Percentiles rank a stretch among this genome's conserved stretches.
phyloP scores from a whole-genome alignment of 495 filamentous ascomycete species.

The Aspergillus cavernicola region DNA sequence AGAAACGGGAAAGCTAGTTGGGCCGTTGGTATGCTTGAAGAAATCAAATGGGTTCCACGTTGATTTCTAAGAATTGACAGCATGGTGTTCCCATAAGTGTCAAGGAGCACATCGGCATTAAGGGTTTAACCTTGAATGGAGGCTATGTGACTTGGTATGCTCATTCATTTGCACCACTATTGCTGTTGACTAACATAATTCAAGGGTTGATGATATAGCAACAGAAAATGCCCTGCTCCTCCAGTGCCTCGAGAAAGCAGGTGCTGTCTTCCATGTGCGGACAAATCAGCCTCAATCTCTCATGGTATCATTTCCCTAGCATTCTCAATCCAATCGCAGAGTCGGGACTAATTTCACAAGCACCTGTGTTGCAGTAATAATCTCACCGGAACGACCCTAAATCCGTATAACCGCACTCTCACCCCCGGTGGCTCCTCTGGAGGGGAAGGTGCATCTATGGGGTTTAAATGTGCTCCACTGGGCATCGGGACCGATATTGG shows the following conservation, averaged over 20 bases:
- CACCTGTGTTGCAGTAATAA: slow-evolving; percentile 54
- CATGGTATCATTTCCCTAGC: slow-evolving; percentile 26
- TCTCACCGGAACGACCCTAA: slow-evolving; percentile 59
- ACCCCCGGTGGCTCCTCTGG: slow-evolving; percentile 62
- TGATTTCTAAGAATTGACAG: slow-evolving; percentile 23
- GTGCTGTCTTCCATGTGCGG: slow-evolving; percentile 61
- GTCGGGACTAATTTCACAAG: slow-evolving; percentile 14
- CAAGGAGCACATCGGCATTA: slow-evolving; percentile 64
- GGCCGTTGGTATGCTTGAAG: slow-evolving; percentile 30
- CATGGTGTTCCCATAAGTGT: slow-evolving; percentile 65
- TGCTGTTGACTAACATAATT: neutral
- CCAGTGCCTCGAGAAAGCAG: slow-evolving; percentile 32
- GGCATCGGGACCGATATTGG: slow-evolving; percentile 68
- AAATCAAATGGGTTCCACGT: slow-evolving; percentile 14
- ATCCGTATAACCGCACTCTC: slow-evolving; percentile 56
- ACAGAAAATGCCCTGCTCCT: slow-evolving; percentile 36
- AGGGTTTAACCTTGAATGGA: slow-evolving; percentile 37
- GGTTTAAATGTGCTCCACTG: slow-evolving; percentile 55
- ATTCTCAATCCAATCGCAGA: neutral
- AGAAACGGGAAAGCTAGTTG: slow-evolving; percentile 34
- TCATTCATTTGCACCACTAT: neutral
- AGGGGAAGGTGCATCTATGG: slow-evolving; percentile 65
- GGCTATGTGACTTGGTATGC: slow-evolving; percentile 40
- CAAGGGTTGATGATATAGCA: slow-evolving; percentile 32
- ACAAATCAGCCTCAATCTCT: slow-evolving; percentile 57